Evolutionary conservation across 108 stramenopile genomes (phyloP), one percentile per base, ranked within the genome.

Genomic region (Cyclotella choctawhatcheeana): DNA sequence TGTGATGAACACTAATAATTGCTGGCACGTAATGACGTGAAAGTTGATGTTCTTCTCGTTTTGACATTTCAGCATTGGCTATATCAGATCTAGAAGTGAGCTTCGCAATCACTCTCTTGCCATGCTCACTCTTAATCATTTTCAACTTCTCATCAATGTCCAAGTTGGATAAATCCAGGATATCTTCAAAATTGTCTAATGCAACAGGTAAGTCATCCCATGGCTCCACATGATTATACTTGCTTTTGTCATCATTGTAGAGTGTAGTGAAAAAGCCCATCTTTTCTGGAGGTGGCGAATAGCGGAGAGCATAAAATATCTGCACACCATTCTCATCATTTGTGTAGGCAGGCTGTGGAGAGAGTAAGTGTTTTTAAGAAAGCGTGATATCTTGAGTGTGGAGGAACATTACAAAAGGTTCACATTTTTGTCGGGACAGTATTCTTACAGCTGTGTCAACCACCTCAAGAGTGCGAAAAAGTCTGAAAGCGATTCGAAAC

Each of bases 21-120:
- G 93, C 90, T 33, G 93, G 93, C 33, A 94, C 91, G 44, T 94
- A 94, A 47, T 94, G 88, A 10, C 93, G 82, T 26, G 93, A 94
- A 21, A 94, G 68, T 37, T 92, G 85, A 55, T 84, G 84, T 8
- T 92, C 90, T 61, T 92, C 89, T 33, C 93, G 86, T 55, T 83
- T 76, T 60, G 88, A 89, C 44, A 92, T 69, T 73, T 94, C 93
- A 1, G 86, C 84, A 56, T 92, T 86, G 24, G 90, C 89, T 59
- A 94, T 86, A 64, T 94, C 93, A 29, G 90, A 89, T 43, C 88
- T 73, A 0, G 93, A 92, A 7, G 93, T 94, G 5, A 94, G 80
- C 63, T 94, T 94, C 1, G 90, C 93, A 68, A 94, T 90, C 22
- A 94, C 93, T 69, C 82, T 91, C 58, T 82, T 83, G 45, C 93